Base-by-base conservation (phyloP, 257 asterid genomes). In the Gynochthodes officinalis region DNA sequence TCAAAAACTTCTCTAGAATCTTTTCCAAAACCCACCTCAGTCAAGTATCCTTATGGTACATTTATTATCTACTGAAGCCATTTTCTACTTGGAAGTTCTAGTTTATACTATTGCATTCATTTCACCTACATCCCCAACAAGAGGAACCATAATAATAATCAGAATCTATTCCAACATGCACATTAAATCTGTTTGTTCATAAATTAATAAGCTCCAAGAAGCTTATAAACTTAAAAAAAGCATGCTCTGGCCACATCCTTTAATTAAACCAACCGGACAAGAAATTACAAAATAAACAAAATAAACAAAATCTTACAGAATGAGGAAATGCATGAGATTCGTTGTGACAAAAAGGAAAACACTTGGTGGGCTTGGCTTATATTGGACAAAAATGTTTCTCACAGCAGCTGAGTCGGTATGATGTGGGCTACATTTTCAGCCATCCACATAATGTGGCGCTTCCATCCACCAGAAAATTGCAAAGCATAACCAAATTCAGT, bases 291-390 rank as follows among this genome's bases (percentile, higher is more conserved):
- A 8, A 30, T 15, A 28, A 13, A 28, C 15, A 13, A 35, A 35
- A 3, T 1, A 62, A 62, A 35, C 13, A 18, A 8, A 7, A 7
- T n/a, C 19, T 16, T 21, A 62, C 46, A 39, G 4, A 21, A 63
- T 19, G 50, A 42, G 68, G 18, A 39, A 63, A 63, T 63, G 32
- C 43, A 21, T 21, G 50, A 7, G 9, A 21, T 21, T 63, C 68
- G 8, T 63, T 63, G 27, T 3, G 68, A n/a, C 52, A 62, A 19
- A 63, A 63, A 63, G 68, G 33, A 18, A 63, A 63, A 63, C 68
- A 63, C 32, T 50, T 21, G 50, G 68, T 39, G 50, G 68, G 32
- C 49, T 19, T 39, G 13, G 68, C 50, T 37, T 10, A 23, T 63
- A 0, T n/a, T 39, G 9, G 6, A 15, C n/a, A n/a, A 30, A 57